phyloP scores from a whole-genome alignment of 2,329 filamentous ascomycete genomes.

The Colletotrichum falcatum region DNA sequence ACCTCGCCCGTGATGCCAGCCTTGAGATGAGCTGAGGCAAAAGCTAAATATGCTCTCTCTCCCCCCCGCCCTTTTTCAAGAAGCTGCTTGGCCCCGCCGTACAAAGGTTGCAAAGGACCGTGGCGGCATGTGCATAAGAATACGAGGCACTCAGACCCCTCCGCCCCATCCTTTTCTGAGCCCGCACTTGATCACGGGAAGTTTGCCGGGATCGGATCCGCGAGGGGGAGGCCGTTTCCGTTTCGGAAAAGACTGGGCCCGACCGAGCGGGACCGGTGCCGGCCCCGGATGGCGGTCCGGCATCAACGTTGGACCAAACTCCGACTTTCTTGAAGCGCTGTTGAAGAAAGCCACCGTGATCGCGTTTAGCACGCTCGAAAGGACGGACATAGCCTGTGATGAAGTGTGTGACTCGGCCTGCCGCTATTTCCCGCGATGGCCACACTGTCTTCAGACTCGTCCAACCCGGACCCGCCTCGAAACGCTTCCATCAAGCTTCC shows the following conservation, averaged over 20 bases:
- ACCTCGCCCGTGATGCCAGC: background rate
- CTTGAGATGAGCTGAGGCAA: background rate
- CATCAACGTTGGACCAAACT: background rate
- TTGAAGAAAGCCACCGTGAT: background rate
- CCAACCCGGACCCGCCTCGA: background rate
- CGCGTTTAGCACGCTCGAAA: background rate
- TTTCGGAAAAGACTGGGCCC: background rate
- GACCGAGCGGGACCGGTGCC: background rate
- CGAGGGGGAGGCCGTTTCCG: background rate
- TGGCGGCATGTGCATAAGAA: background rate
- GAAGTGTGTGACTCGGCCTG: background rate
- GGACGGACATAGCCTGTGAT: background rate
- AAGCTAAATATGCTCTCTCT: background rate
- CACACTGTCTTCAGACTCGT: background rate
- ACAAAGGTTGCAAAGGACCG: background rate
- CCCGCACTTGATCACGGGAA: background rate
- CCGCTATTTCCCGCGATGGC: background rate
- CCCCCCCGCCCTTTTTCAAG: background rate
- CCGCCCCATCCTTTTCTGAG: background rate
- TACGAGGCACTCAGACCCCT: background rate
- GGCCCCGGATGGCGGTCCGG: background rate
- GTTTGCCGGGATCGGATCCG: background rate
- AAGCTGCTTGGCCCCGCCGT: background rate
- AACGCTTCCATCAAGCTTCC: background rate
- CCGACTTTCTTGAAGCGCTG: background rate